Evolutionary conservation across 2,329 filamentous ascomycete genomes (phyloP).

Genomic region (Pseudonectria buxi): DNA sequence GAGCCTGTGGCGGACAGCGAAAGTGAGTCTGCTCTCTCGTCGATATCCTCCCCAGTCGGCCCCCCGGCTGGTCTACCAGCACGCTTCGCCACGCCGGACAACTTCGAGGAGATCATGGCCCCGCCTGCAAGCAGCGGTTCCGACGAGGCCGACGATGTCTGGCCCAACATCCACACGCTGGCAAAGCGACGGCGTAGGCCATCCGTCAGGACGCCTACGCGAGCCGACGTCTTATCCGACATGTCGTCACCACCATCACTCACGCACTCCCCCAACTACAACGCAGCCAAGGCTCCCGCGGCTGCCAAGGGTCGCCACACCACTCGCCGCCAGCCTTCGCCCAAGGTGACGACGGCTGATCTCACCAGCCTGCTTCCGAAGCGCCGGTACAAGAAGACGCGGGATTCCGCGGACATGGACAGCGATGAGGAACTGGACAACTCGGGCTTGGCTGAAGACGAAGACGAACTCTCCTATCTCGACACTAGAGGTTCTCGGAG

Average conservation of each 20-base stretch:
- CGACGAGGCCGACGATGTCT: constrained; percentile 36
- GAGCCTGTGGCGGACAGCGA: constrained; percentile 15
- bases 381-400: constrained; percentile 37
- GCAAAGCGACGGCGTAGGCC: constrained; percentile 39
- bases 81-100: constrained; percentile 36
- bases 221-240: constrained; percentile 41
- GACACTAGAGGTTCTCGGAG: constrained; percentile 30
- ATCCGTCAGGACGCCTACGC: constrained; percentile 31
- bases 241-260: constrained; percentile 59
- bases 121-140: constrained; percentile 50
- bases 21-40: constrained; percentile 34
- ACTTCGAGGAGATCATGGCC: constrained; percentile 44
- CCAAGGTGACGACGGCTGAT: constrained; percentile 47
- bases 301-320: constrained; percentile 23
- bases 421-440: constrained; percentile 43
- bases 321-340: constrained; percentile 28
- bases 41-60: constrained; percentile 30
- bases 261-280: constrained; percentile 58
- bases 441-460: constrained; percentile 42
- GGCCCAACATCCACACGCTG: constrained; percentile 47
- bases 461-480: constrained; percentile 49
- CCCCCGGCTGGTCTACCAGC: constrained; percentile 18
- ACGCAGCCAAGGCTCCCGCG: constrained; percentile 20
- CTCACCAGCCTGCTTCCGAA: constrained; percentile 49
- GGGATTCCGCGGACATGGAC: constrained; percentile 34